Conservation (phyloP, 345 rosid species). For the Jatropha curcas region DNA sequence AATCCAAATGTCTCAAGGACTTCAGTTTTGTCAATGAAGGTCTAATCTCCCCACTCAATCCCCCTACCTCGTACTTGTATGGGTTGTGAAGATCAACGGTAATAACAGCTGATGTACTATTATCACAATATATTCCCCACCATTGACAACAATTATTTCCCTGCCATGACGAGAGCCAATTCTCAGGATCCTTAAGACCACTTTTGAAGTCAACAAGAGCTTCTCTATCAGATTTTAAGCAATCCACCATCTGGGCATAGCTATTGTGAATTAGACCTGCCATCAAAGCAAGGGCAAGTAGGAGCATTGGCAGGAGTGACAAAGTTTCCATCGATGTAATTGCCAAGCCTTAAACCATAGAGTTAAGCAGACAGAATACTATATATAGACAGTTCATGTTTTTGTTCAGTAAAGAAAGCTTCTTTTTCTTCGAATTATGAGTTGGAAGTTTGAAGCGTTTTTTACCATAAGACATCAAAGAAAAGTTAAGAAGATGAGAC, state of each 20-base stretch:
- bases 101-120: constrained; percentile 6
- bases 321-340: not conserved
- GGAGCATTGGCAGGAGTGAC: not conserved
- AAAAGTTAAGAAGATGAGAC: no score
- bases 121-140: not conserved
- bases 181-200: constrained; percentile 14
- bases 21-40: not conserved
- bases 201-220: not conserved
- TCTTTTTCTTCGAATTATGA: no score
- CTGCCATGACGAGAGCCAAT: constrained; percentile 21
- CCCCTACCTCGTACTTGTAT: not conserved
- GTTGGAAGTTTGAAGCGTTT: no score
- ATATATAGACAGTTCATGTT: no score
- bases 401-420: no score
- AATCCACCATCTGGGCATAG: not conserved
- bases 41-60: not conserved
- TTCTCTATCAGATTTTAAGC: not conserved
- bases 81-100: not conserved
- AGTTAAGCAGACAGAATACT: not conserved
- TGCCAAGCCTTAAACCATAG: not conserved
- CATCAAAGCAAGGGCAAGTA: not conserved
- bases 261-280: not conserved
- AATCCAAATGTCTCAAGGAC: not conserved
- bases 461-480: no score
- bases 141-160: not conserved